Evolutionary conservation across 169 alveolate species (phyloP).

Genomic region (Plasmodium chabaudi): DNA sequence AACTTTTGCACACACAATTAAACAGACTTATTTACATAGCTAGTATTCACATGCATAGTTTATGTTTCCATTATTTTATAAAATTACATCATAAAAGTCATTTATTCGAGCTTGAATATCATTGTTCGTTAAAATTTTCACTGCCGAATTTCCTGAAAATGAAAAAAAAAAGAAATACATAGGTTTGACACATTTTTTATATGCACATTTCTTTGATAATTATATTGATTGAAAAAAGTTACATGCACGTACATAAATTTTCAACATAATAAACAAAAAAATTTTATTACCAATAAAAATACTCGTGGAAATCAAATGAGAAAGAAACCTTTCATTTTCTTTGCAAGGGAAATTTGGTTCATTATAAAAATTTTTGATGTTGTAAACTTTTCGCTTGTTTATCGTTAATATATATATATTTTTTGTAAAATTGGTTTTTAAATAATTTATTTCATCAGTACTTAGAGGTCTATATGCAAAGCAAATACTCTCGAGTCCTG

Average conservation of each 20-base stretch:
- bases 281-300: slow-evolving; percentile 43
- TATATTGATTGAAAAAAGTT: neutral
- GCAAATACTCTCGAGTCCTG: slow-evolving; percentile 63
- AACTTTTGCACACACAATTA: too few relatives aligned
- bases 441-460: slow-evolving; percentile 18
- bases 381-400: slow-evolving; percentile 40
- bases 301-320: slow-evolving; percentile 52
- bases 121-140: slow-evolving; percentile 46
- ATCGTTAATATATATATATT: slow-evolving; percentile 47
- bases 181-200: neutral
- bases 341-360: slow-evolving; percentile 30
- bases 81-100: slow-evolving; percentile 43
- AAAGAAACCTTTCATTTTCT: slow-evolving; percentile 47
- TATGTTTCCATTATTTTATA: neutral
- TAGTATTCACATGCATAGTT: neutral
- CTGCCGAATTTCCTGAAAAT: slow-evolving; percentile 61
- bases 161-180: neutral
- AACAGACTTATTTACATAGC: too few relatives aligned
- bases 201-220: neutral
- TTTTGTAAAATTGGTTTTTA: slow-evolving; percentile 23
- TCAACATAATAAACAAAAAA: neutral
- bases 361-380: slow-evolving; percentile 37
- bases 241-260: neutral
- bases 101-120: slow-evolving; percentile 54
- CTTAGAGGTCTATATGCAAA: slow-evolving; percentile 67